These are phyloP conservation scores for Colletotrichum lini DNA, from an alignment of 2,329 filamentous ascomycete species.

Conservation along the genomic window DNA sequence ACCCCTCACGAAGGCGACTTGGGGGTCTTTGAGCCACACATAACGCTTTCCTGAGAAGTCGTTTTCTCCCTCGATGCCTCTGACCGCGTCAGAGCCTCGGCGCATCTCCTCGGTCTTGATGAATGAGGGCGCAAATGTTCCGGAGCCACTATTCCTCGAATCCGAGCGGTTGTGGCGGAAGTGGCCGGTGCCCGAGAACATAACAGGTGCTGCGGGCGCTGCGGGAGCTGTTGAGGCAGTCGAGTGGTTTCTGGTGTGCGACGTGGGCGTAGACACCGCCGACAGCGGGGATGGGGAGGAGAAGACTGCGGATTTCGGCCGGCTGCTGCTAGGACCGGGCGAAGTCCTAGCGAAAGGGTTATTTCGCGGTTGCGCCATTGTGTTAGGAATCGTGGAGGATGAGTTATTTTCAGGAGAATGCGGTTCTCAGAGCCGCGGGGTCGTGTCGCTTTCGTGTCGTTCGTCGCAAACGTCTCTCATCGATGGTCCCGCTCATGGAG, in stretches of 20 bases:
- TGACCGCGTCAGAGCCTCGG: constrained; percentile 67
- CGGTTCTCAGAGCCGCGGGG: constrained; percentile 22
- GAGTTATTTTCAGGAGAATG: constrained; percentile 56
- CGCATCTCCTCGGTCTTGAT: constrained; percentile 89
- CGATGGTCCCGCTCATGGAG: constrained; percentile 32
- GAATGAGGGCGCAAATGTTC: constrained; percentile 95
- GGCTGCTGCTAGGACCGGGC: constrained; percentile 67
- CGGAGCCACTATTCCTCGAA: constrained; percentile 78
- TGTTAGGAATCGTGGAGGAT: constrained; percentile 58
- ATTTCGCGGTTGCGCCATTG: constrained; percentile 80
- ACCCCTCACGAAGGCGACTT: constrained; percentile 90
- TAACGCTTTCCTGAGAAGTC: constrained; percentile 99
- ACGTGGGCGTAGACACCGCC: constrained; percentile 56
- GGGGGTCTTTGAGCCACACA: constrained; percentile 93
- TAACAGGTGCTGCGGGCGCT: constrained; percentile 56
- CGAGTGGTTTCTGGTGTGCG: constrained; percentile 80
- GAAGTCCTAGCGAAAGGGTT: constrained; percentile 86
- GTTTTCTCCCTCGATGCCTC: constrained; percentile 94
- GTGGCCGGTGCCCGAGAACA: constrained; percentile 54
- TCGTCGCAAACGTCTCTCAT: constrained; percentile 40
- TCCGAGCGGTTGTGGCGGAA: constrained; percentile 64
- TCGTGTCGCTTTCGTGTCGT: constrained; percentile 30
- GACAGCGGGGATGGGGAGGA: constrained; percentile 69
- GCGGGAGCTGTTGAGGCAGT: constrained; percentile 65
- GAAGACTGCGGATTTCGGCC: constrained; percentile 84